Conservation (phyloP, 1,284 basidiomycete species). For the Sporisorium scitamineum region DNA sequence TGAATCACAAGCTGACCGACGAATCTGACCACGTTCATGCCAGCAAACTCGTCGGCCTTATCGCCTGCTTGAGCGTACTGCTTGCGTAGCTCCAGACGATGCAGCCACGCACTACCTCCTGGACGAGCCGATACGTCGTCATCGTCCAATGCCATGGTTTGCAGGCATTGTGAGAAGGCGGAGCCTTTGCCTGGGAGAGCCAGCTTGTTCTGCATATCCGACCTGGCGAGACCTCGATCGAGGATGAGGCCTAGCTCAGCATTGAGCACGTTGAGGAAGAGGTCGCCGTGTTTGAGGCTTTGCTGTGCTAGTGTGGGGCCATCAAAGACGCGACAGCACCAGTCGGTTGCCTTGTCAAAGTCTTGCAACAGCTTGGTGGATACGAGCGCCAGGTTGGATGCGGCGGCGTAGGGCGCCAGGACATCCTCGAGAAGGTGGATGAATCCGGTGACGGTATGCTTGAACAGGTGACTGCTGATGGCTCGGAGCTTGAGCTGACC, state of each 20-base stretch:
- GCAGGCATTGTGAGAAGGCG: background rate
- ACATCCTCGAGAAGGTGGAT: conserved; percentile 35
- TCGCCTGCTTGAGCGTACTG: conserved; percentile 23
- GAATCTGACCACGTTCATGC: conserved; percentile 28
- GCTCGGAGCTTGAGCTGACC: conserved; percentile 25
- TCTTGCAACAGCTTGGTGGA: conserved; percentile 20
- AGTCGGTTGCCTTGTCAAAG: conserved; percentile 23
- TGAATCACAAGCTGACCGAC: conserved; percentile 45
- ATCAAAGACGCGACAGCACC: conserved; percentile 12
- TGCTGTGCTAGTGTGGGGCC: conserved; percentile 5
- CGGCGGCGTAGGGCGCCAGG: conserved; percentile 19
- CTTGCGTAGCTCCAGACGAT: conserved; percentile 6
- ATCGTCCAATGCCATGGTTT: background rate
- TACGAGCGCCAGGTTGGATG: conserved; percentile 21
- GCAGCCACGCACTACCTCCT: conserved; percentile 6
- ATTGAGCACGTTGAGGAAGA: conserved; percentile 32
- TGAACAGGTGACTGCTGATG: conserved; percentile 36
- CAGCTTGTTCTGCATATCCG: conserved; percentile 23
- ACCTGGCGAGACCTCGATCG: conserved; percentile 11
- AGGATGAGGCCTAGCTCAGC: conserved; percentile 31
- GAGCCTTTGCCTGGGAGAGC: conserved; percentile 11
- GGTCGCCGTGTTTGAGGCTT: conserved; percentile 19
- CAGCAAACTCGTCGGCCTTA: conserved; percentile 20
- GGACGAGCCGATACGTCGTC: background rate
- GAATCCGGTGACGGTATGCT: conserved; percentile 40